Base-by-base conservation (phyloP, 805 yeast species). In the Jamesozyma jinghongensis region DNA sequence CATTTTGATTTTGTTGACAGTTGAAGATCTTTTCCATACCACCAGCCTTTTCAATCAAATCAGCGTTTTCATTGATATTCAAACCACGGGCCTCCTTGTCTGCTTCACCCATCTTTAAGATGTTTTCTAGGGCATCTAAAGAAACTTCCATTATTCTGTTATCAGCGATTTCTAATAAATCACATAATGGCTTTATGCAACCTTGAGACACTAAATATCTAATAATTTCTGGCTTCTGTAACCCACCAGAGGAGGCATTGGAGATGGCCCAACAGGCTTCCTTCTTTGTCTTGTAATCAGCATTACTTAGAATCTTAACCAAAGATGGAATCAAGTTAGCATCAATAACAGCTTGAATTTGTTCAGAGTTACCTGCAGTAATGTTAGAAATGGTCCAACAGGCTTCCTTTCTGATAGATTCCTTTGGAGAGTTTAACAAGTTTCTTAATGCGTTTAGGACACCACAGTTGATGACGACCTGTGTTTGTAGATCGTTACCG, bases 191-290 rank as follows among this genome's bases (percentile, higher is more conserved):
- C 69, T 88, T 90, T 66, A 92, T 88, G 68, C 97, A 86, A 37
- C 97, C 98, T 69, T 92, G 97, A 50, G 73, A 70, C 28, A 92
- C 98, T 51, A 92, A 74, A 66, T 87, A 92, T 57, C 90, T 77
- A 54, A 92, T 88, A 62, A 88, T 95, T 45, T 86, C 95, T 6
- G 97, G 97, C 62, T 79, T 82, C 33, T 81, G 70, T 53, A 87
- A 72, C 18, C 97, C 97, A 53, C 97, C 97, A 8, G 96, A 84
- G 14, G 96, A 85, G 30, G 98, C 97, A 62, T 92, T 92, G 22
- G 97, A 87, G 51, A 92, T 83, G 28, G 97, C 97, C 98, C 98
- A 92, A 72, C 97, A 90, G 3, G 98, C 98, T 70, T 92, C 98
- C 66, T 90, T 92, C 63, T 85, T 85, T 28, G 97, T 90, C 71